These are phyloP conservation scores for Rhododendron kiyosumense DNA, from an alignment of 148 eudicot genomes.

Conservation along the genomic window DNA sequence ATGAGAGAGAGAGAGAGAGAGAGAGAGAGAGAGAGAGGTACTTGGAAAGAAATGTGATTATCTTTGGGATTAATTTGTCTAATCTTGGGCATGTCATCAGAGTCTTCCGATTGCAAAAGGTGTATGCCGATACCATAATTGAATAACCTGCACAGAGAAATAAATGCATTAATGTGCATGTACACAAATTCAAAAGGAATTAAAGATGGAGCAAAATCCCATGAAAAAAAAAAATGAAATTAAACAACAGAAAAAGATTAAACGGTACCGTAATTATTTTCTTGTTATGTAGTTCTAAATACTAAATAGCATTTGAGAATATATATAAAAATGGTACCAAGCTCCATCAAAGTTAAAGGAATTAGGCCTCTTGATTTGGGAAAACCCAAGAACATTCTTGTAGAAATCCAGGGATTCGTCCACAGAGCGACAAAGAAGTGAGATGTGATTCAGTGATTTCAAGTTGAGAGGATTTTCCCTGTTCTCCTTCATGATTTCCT, in stretches of 20 bases:
- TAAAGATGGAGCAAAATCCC: background rate
- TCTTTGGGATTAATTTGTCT: conserved; percentile 44
- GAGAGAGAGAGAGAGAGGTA: conserved; percentile 3
- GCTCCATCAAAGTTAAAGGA: conserved; percentile 51
- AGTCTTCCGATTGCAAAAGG: conserved; percentile 35
- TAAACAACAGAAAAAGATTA: too few relatives aligned
- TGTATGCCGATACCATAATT: conserved; percentile 51
- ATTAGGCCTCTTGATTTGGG: conserved; percentile 34
- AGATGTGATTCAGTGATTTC: conserved; percentile 46
- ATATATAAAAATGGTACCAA: conserved; percentile 27
- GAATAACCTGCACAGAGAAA: conserved; percentile 32
- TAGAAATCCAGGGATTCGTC: conserved; percentile 48
- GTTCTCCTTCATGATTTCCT: conserved; percentile 12
- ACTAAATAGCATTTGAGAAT: too few relatives aligned
- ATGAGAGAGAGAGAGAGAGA: background rate
- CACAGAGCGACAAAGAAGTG: conserved; percentile 33
- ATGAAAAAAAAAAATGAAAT: background rate
- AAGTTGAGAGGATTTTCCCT: conserved; percentile 32
- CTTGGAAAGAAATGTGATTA: conserved; percentile 55
- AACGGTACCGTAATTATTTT: background rate
- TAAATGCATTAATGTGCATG: too few relatives aligned
- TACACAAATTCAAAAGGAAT: background rate
- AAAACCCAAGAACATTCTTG: conserved; percentile 42
- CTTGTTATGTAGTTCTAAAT: too few relatives aligned
- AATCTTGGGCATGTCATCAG: conserved; percentile 18